Evolutionary conservation across 192 early-diverging fungal species (phyloP).

Genomic region (Tieghemiomyces parasiticus): DNA sequence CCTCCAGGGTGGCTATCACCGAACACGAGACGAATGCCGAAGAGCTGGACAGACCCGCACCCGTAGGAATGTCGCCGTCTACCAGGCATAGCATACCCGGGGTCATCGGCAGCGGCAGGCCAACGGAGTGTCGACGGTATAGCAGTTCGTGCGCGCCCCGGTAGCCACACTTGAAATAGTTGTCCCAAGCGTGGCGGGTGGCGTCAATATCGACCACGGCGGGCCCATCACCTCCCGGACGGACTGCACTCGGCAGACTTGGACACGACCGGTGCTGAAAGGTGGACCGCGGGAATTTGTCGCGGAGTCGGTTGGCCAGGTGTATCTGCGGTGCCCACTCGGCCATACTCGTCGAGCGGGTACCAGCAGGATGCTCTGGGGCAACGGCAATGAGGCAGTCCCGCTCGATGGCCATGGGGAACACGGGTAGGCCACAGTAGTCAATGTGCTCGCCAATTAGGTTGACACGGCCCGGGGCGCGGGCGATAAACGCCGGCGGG

Average conservation of each 20-base stretch:
- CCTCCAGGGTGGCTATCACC: slow-evolving; percentile 44
- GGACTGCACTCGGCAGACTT: no score
- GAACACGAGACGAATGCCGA: slow-evolving; percentile 72
- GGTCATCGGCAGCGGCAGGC: no score
- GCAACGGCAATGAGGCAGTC: slow-evolving; percentile 48
- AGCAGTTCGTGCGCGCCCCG: slow-evolving; percentile 11
- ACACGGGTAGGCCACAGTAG: slow-evolving; percentile 84
- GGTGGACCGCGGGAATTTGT: slow-evolving; percentile 31
- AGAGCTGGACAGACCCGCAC: slow-evolving; percentile 73
- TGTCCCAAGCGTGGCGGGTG: slow-evolving; percentile 60
- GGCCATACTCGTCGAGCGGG: neutral
- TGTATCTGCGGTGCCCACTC: slow-evolving; percentile 24
- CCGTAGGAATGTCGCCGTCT: slow-evolving; percentile 66
- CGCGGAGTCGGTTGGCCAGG: slow-evolving; percentile 33
- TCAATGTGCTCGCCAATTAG: slow-evolving; percentile 97
- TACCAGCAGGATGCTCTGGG: neutral
- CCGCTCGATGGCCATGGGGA: slow-evolving; percentile 90
- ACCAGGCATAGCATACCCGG: slow-evolving; percentile 55
- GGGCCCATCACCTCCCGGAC: no score
- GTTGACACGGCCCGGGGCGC: slow-evolving; percentile 90
- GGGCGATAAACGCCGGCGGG: slow-evolving; percentile 63
- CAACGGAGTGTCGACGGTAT: no score
- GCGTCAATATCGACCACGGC: slow-evolving; percentile 52
- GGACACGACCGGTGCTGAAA: slow-evolving; percentile 36
- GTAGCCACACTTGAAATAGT: slow-evolving; percentile 89